phyloP scores from a whole-genome alignment of 2,329 filamentous ascomycete species.

The Sporothrix dimorphospora region DNA sequence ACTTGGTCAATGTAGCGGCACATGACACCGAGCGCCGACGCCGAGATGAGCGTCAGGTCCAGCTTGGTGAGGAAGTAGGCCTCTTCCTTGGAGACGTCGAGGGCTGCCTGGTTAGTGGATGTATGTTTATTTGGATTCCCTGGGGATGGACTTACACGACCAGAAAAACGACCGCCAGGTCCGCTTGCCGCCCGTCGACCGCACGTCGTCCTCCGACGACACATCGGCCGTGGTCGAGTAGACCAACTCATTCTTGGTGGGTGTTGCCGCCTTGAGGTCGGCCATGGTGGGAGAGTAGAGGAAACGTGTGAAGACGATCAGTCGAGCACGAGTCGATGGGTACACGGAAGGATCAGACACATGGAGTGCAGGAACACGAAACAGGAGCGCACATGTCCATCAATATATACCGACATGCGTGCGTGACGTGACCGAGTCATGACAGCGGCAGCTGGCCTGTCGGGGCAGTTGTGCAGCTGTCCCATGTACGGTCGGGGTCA shows the following conservation, averaged over 20 bases:
- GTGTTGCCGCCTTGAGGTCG: background rate
- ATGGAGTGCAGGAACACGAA: background rate
- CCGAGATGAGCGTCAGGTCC: slow-evolving; percentile 38
- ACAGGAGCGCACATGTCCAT: background rate
- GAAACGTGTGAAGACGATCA: background rate
- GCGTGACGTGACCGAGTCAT: background rate
- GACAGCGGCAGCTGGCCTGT: background rate
- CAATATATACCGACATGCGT: background rate
- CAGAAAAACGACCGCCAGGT: slow-evolving; percentile 38
- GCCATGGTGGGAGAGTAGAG: background rate
- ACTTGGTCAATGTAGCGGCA: slow-evolving; percentile 39
- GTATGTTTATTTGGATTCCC: slow-evolving; percentile 7
- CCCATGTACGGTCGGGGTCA: background rate
- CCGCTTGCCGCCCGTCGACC: slow-evolving; percentile 50
- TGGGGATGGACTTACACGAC: slow-evolving; percentile 34
- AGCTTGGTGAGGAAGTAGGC: slow-evolving; percentile 38
- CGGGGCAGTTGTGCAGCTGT: background rate
- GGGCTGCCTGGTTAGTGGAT: slow-evolving; percentile 23
- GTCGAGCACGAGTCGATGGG: background rate
- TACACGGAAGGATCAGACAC: background rate
- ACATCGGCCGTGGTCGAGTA: background rate
- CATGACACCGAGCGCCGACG: slow-evolving; percentile 38
- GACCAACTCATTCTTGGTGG: slow-evolving; percentile 8
- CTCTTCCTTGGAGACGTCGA: slow-evolving; percentile 37
- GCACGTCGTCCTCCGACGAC: background rate